Percentiles rank a stretch among this genome's conserved stretches.
Conservation (phyloP, 306 rosid species). For the Casuarina glauca region DNA sequence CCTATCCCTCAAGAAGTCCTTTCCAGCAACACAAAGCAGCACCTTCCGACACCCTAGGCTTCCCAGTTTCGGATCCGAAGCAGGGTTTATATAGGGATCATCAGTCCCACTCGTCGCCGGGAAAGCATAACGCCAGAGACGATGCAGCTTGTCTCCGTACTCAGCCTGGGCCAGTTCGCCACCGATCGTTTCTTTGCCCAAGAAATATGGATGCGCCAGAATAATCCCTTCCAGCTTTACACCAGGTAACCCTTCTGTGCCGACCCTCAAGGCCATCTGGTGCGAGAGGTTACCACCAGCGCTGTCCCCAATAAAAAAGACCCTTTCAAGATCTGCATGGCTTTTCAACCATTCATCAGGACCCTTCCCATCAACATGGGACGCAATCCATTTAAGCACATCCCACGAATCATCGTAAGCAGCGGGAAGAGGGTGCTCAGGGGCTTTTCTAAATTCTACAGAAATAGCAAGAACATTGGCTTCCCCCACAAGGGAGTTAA, state of each 20-base stretch:
- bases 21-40: constrained; percentile 62
- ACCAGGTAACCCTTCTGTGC: constrained; percentile 39
- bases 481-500: constrained; percentile 38
- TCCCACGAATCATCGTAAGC: constrained; percentile 67
- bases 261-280: constrained; percentile 51
- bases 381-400: constrained; percentile 57
- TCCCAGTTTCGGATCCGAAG: constrained; percentile 50
- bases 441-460: constrained; percentile 64
- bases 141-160: neutral
- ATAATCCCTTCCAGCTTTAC: constrained; percentile 43
- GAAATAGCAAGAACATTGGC: constrained; percentile 57
- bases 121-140: constrained; percentile 49
- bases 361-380: constrained; percentile 26
- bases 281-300: constrained; percentile 69
- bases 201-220: constrained; percentile 63
- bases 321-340: constrained; percentile 43
- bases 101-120: constrained; percentile 48
- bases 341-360: constrained; percentile 46
- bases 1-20: constrained; percentile 52
- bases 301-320: constrained; percentile 68
- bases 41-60: constrained; percentile 46
- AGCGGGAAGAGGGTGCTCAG: constrained; percentile 61
- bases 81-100: constrained; percentile 64
- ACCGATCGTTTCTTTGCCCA: constrained; percentile 54
- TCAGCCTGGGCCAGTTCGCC: constrained; percentile 27